Conservation (phyloP, 106 monocot genomes). For the Xerophyta viscosa region DNA sequence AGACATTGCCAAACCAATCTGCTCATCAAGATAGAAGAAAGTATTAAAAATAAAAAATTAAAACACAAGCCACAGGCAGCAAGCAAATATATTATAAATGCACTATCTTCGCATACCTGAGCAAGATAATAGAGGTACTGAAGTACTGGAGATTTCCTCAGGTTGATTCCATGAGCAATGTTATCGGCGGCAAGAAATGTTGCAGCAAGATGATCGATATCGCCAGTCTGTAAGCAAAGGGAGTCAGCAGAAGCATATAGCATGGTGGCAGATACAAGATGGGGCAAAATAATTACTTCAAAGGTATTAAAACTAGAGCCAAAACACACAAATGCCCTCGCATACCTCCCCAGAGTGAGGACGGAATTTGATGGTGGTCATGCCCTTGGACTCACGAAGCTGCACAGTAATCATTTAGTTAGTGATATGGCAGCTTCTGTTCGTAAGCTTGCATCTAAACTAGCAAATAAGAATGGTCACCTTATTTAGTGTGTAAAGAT, state of each 20-base stretch:
- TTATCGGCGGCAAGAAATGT: conserved; percentile 80
- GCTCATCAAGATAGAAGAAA: background rate
- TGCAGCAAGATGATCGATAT: conserved; percentile 95
- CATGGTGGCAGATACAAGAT: background rate
- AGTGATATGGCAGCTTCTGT: background rate
- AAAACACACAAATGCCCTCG: too few species aligned
- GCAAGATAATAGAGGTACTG: conserved; percentile 98
- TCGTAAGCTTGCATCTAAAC: too few species aligned
- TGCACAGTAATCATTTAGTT: conserved; percentile 13
- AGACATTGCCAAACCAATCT: conserved; percentile 99
- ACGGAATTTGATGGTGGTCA: conserved; percentile 96
- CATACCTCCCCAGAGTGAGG: conserved; percentile 96
- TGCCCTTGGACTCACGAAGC: conserved; percentile 97
- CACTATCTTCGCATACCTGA: conserved; percentile 56
- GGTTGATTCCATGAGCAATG: conserved; percentile 92
- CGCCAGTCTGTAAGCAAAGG: conserved; percentile 59
- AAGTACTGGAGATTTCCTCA: conserved; percentile 93
- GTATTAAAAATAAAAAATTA: background rate
- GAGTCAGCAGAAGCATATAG: conserved; percentile 1
- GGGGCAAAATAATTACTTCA: background rate
- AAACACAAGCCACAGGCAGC: background rate
- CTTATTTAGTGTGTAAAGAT: conserved; percentile 92
- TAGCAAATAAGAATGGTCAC: conserved; percentile 9
- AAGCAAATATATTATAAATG: background rate
- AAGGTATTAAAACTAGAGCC: background rate